Evolutionary conservation across 1,284 basidiomycete genomes (phyloP), one percentile per base, ranked within the genome.

Genomic region (Trametes versicolor): DNA sequence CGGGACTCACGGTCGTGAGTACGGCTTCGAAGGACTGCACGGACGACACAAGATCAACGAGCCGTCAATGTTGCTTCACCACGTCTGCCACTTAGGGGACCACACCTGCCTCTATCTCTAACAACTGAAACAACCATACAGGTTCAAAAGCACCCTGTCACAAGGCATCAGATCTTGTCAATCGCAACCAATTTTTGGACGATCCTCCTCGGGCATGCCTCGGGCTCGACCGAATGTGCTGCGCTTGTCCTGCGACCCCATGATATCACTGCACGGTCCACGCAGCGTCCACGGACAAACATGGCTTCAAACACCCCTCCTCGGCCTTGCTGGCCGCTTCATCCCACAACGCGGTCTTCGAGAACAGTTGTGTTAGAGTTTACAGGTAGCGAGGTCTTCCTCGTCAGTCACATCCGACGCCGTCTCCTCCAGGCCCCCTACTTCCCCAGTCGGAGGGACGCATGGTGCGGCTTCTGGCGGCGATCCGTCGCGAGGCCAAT

Each of bases 1-100:
- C 32, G 29, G 59, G 10, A 48, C 59, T 36, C 58, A 60, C 59
- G 59, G 34, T 45, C 51, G 51, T 60, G 51, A 60, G 59, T 60
- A 51, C 21, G 12, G 13, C n/a, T 21, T 23, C 37, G 21, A 9
- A 19, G 36, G 0, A 36, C 29, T 12, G 52, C 13, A 10, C 32
- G 17, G 25, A 17, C 19, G 34, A 36, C 50, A 41, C 37, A 4
- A 39, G 34, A 21, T 36, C 25, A 39, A 32, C 50, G 6, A 23
- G 34, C 21, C n/a, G 19, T 43, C 32, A n/a, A 52, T 23, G 36
- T 25, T 21, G 39, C 27, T 6, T 41, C 15, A 48, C 10, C 9
- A 13, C 50, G 32, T 9, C n/a, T 36, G 19, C 50, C 29, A 8
- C 8, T 4, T 32, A 32, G 29, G 8, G 29, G 29, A 32, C 17